Evolutionary conservation across 768 basidiomycete species (phyloP), one percentile per base, ranked within the genome.

Genomic region (Phlegmacium glaucopus): DNA sequence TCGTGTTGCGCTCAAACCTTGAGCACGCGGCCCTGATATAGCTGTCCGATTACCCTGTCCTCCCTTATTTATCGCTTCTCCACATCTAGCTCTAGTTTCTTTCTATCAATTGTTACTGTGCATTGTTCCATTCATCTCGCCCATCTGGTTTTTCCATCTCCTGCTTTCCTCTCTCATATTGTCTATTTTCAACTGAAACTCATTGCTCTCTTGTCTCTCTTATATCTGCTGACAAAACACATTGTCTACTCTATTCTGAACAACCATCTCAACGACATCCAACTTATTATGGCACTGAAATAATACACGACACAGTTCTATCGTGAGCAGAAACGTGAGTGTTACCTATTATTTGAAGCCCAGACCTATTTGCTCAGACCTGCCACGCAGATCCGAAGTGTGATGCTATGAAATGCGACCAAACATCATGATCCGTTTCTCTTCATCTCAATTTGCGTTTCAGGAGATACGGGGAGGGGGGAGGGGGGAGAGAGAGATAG

Each of bases 281-380:
- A 35, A 37, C 32, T n/a, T n/a, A 22, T 5, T 52, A 39, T 39
- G 49, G 30, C 44, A 51, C 42, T 53, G 39, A 50, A 50, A 48
- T 17, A 42, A n/a, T 22, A n/a, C 38, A 49, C 13, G n/a, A 30
- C 46, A 56, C 62, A 85, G 84, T 63, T 71, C 82, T 46, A 78
- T 85, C 54, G 78, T 86, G 57, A 84, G 78, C 74, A 82, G 76
- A 58, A 85, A 84, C 51, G 84, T 86, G 68, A 72, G 84, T 83
- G 25, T 25, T 50, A 32, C 26, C 40, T 16, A 3, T 26, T 48
- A 39, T 32, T 42, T 44, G 42, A 39, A 44, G 39, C 44, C 47
- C 39, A 30, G 12, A 27, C 13, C 26, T 28, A 25, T 25, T 48
- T 44, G 30, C 39, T 42, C 40, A 17, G 27, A 16, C 42, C 45